A percentile compares a stretch with the other conserved stretches of the same genome.
Conservation (phyloP, 2,329 filamentous ascomycete species). For the Xylaria sp. region DNA sequence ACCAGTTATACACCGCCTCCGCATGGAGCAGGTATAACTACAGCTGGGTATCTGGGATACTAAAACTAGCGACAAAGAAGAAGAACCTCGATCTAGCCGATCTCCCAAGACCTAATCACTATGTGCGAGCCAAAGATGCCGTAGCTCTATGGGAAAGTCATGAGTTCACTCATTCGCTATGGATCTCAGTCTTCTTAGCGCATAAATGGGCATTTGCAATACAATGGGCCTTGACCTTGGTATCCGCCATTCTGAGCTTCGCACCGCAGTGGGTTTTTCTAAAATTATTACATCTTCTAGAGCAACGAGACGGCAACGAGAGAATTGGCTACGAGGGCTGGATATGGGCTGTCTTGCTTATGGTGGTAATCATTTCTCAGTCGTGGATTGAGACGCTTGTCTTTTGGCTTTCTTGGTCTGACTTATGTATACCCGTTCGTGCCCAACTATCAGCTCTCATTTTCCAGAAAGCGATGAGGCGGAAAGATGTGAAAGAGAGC, state of each 20-base stretch:
- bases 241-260: conserved; percentile 69
- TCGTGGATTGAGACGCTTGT: conserved; percentile 72
- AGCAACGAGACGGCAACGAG: conserved; percentile 60
- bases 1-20: conserved; percentile 70
- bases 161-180: conserved; percentile 62
- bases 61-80: conserved; percentile 65
- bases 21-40: conserved; percentile 72
- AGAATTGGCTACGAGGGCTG: conserved; percentile 65
- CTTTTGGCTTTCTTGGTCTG: conserved; percentile 72
- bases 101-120: conserved; percentile 68
- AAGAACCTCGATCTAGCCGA: conserved; percentile 70
- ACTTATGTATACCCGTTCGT: conserved; percentile 72
- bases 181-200: conserved; percentile 67
- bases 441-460: conserved; percentile 76
- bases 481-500: conserved; percentile 78
- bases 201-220: conserved; percentile 66
- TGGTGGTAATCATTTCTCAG: conserved; percentile 66
- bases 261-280: conserved; percentile 76
- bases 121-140: conserved; percentile 61
- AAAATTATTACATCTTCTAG: conserved; percentile 72
- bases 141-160: conserved; percentile 61
- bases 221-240: conserved; percentile 68
- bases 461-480: conserved; percentile 79
- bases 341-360: conserved; percentile 74
- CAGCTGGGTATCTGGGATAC: conserved; percentile 68